Percentiles rank a stretch among this genome's conserved stretches.
Evolutionary conservation across 1,284 basidiomycete genomes (phyloP).

Genomic region (Boletus smithii): DNA sequence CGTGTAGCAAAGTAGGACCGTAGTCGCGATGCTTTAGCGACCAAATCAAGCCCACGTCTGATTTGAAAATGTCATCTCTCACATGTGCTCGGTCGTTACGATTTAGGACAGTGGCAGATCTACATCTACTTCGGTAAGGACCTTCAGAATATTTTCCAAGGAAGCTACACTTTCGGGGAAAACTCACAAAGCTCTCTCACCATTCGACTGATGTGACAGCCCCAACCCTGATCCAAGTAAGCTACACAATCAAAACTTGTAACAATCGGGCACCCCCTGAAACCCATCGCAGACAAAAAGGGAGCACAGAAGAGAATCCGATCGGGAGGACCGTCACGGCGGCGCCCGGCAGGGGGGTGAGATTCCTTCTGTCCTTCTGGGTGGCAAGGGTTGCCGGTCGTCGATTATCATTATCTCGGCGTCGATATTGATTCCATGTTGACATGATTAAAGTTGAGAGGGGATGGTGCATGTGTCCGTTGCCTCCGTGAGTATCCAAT

Average conservation of each 20-base stretch:
- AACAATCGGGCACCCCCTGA: slow-evolving; percentile 21
- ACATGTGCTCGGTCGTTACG: slow-evolving; percentile 34
- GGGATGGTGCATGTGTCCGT: slow-evolving; percentile 18
- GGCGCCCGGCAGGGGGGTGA: slow-evolving; percentile 25
- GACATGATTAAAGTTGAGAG: slow-evolving; percentile 26
- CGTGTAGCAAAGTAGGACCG: slow-evolving; percentile 29
- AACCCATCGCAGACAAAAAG: slow-evolving; percentile 20
- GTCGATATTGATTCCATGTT: slow-evolving; percentile 25
- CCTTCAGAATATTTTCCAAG: slow-evolving; percentile 19
- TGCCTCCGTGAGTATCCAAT: slow-evolving; percentile 25
- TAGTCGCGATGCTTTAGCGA: slow-evolving; percentile 25
- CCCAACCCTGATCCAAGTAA: slow-evolving; percentile 18
- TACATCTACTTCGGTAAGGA: slow-evolving; percentile 27
- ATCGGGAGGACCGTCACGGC: slow-evolving; percentile 22
- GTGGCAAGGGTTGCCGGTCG: slow-evolving; percentile 10
- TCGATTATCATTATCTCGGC: slow-evolving; percentile 25
- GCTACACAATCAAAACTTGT: slow-evolving; percentile 12
- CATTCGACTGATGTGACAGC: slow-evolving; percentile 20
- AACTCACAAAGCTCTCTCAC: slow-evolving; percentile 17
- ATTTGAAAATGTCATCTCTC: slow-evolving; percentile 34
- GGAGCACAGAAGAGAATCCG: slow-evolving; percentile 5
- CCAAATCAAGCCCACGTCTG: slow-evolving; percentile 35
- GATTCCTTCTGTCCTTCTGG: slow-evolving; percentile 10
- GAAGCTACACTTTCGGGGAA: slow-evolving; percentile 18
- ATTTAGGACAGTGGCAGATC: slow-evolving; percentile 28